phyloP scores from a whole-genome alignment of 2,329 filamentous ascomycete species.

The Sarocladiaceae sp. region DNA sequence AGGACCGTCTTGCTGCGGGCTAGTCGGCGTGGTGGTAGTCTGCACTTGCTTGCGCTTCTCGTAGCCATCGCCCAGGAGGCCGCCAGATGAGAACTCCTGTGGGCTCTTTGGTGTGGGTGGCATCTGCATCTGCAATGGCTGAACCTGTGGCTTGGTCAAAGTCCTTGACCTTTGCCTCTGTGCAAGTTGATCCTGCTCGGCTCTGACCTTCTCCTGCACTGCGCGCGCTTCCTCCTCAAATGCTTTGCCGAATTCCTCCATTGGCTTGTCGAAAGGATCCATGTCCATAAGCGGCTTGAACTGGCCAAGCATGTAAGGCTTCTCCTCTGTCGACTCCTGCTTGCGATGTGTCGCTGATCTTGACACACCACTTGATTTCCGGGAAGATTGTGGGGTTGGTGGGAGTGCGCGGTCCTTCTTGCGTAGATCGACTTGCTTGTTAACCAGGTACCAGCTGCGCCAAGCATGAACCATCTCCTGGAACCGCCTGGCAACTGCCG shows the following conservation, averaged over 20 bases:
- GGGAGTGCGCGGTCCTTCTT: constrained; percentile 20
- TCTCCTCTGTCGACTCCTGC: constrained; percentile 38
- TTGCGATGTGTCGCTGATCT: background rate
- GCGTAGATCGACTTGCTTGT: constrained; percentile 55
- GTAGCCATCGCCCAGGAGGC: constrained; percentile 47
- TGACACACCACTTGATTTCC: background rate
- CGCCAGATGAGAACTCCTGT: constrained; percentile 44
- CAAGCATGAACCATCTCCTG: constrained; percentile 70
- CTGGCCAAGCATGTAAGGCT: constrained; percentile 59
- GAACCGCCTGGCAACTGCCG: constrained; percentile 61
- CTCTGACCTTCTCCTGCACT: constrained; percentile 7
- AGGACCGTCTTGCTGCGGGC: constrained; percentile 30
- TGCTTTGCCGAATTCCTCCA: constrained; percentile 46
- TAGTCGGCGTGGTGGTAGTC: constrained; percentile 1
- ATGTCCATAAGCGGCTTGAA: constrained; percentile 66
- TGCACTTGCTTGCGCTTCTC: constrained; percentile 38
- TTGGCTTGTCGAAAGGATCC: constrained; percentile 50
- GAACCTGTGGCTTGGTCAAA: constrained; percentile 23
- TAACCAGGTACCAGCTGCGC: constrained; percentile 89
- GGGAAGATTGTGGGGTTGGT: constrained; percentile 7
- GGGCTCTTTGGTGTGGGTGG: constrained; percentile 18
- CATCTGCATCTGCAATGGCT: constrained; percentile 21
- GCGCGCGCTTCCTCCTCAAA: constrained; percentile 23
- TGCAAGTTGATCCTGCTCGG: background rate
- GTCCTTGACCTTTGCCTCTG: constrained; percentile 20